Conservation (phyloP, 2,329 filamentous ascomycete species). For the Ambrosiella beaveri region DNA sequence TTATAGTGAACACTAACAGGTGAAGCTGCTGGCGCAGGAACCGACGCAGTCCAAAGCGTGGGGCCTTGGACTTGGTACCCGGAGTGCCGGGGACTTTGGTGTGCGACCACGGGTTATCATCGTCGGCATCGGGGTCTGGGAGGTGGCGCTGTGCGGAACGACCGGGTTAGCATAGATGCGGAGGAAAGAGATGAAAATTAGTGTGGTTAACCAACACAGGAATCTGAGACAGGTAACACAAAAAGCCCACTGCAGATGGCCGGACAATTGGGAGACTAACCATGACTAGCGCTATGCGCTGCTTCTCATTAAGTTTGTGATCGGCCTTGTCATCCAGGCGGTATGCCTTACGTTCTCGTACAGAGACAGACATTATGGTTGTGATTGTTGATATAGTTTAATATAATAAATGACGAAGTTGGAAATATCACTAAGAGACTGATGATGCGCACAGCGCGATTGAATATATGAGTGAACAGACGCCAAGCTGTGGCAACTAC, state of each 20-base stretch:
- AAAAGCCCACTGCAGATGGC: neutral
- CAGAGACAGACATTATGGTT: slow-evolving; percentile 18
- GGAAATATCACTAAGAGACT: neutral
- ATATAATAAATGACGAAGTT: neutral
- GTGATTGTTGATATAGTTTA: neutral
- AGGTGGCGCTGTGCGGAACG: slow-evolving; percentile 9
- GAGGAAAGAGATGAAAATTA: neutral
- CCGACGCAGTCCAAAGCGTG: slow-evolving; percentile 39
- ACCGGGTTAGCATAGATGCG: slow-evolving; percentile 6
- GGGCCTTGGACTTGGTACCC: slow-evolving; percentile 16
- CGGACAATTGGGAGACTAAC: slow-evolving; percentile 1
- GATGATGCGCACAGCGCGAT: slow-evolving; percentile 1
- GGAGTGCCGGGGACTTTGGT: neutral
- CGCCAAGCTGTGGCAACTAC: neutral
- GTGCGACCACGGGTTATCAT: slow-evolving; percentile 19
- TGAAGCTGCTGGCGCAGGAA: slow-evolving; percentile 48
- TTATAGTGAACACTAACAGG: slow-evolving; percentile 46
- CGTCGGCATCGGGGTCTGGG: slow-evolving; percentile 18
- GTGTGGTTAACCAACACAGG: neutral
- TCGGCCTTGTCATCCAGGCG: slow-evolving; percentile 22
- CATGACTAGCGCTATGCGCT: slow-evolving; percentile 16
- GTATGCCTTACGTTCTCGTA: slow-evolving; percentile 23
- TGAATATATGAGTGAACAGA: neutral
- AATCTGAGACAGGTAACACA: neutral
- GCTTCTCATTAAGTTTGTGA: slow-evolving; percentile 21